Percentiles rank a stretch among this genome's conserved stretches.
phyloP scores from a whole-genome alignment of 345 rosid genomes.

The Stellera chamaejasme region DNA sequence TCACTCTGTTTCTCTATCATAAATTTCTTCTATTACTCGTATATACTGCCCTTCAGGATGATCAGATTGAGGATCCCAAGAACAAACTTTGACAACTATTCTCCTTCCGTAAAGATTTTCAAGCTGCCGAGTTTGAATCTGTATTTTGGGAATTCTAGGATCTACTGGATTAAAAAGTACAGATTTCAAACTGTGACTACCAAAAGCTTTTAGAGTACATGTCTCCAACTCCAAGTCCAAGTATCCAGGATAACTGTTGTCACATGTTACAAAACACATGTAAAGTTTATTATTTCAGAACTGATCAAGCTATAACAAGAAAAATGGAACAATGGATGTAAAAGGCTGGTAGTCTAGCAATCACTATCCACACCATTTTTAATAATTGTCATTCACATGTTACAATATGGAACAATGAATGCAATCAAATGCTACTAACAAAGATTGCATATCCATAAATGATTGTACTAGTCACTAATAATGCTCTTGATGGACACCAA shows the following conservation, averaged over 20 bases:
- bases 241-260: slow-evolving; percentile 87
- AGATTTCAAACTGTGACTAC: slow-evolving; percentile 65
- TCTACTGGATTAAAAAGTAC: slow-evolving; percentile 88
- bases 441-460: too few relatives aligned
- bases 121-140: slow-evolving; percentile 90
- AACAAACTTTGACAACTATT: slow-evolving; percentile 87
- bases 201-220: slow-evolving; percentile 48
- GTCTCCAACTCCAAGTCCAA: slow-evolving; percentile 70
- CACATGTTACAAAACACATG: too few relatives aligned
- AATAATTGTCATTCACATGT: too few relatives aligned
- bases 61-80: slow-evolving; percentile 93
- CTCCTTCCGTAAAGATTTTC: slow-evolving; percentile 87
- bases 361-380: too few relatives aligned
- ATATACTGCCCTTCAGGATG: slow-evolving; percentile 99
- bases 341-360: too few relatives aligned
- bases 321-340: too few relatives aligned
- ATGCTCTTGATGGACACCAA: too few relatives aligned
- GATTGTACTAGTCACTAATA: too few relatives aligned
- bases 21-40: slow-evolving; percentile 79
- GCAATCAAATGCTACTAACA: too few relatives aligned
- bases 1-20: slow-evolving; percentile 97
- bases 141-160: slow-evolving; percentile 83
- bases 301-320: too few relatives aligned
- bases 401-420: too few relatives aligned
- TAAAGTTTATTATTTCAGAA: too few relatives aligned